These are phyloP conservation scores for Closterium sp. DNA, from an alignment of 139 green algal genomes.

Conservation along the genomic window DNA sequence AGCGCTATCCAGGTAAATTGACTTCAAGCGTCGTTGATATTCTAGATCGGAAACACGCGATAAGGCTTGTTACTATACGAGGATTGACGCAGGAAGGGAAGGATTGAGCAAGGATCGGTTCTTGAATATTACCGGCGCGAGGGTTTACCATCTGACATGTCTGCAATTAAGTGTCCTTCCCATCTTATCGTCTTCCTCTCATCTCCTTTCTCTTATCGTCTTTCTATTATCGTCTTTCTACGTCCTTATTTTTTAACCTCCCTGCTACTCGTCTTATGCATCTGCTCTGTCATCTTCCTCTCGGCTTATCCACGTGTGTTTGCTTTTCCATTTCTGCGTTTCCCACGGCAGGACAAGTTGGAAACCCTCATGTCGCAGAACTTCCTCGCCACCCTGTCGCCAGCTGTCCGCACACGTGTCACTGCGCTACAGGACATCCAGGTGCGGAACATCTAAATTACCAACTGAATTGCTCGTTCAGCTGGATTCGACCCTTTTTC, in stretches of 20 bases:
- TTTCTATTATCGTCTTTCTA: too few relatives aligned
- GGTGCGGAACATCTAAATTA: neutral
- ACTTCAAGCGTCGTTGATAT: neutral
- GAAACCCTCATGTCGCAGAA: neutral
- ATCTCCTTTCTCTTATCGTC: too few relatives aligned
- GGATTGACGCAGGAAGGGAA: neutral
- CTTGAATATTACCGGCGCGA: too few relatives aligned
- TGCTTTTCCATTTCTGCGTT: neutral
- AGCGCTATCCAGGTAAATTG: neutral
- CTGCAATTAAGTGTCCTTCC: too few relatives aligned
- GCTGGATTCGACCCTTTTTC: too few relatives aligned
- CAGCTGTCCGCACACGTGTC: neutral
- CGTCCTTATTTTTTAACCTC: too few relatives aligned
- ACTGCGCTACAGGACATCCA: neutral
- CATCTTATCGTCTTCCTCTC: too few relatives aligned
- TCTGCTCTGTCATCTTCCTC: neutral
- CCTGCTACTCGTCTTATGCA: too few relatives aligned
- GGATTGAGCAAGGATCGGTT: neutral
- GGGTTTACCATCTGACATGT: too few relatives aligned
- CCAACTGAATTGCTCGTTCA: neutral
- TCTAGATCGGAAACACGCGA: neutral
- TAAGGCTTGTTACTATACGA: neutral
- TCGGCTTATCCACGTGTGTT: neutral
- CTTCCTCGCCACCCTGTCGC: neutral
- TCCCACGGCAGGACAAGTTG: neutral